A percentile compares a stretch with the other conserved stretches of the same genome.
These are phyloP conservation scores for Pichia cephalocereana DNA, from an alignment of 805 yeast species.

Conservation along the genomic window DNA sequence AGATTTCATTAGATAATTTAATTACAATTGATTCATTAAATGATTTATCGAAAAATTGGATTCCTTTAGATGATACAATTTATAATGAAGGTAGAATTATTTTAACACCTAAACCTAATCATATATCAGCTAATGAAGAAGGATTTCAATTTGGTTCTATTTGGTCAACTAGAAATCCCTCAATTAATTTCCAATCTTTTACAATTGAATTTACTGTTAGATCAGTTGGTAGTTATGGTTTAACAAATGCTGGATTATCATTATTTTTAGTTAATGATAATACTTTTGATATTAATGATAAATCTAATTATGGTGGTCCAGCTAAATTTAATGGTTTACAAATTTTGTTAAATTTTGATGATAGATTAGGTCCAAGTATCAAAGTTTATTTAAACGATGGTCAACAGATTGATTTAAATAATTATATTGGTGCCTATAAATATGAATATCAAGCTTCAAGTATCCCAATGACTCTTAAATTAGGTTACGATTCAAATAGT, in stretches of 20 bases:
- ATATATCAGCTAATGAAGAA: constrained; percentile 15
- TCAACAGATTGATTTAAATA: constrained; percentile 21
- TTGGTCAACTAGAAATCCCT: constrained; percentile 26
- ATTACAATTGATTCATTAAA: constrained; percentile 14
- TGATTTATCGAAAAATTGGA: constrained; percentile 39
- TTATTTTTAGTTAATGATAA: constrained; percentile 43
- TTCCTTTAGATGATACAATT: constrained; percentile 27
- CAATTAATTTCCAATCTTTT: constrained; percentile 23
- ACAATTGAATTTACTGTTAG: constrained; percentile 55
- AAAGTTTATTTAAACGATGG: constrained; percentile 59
- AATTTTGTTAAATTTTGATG: constrained; percentile 43
- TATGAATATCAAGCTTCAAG: constrained; percentile 51
- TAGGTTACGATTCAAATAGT: constrained; percentile 38
- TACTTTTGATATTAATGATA: constrained; percentile 20
- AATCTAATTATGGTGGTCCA: constrained; percentile 46
- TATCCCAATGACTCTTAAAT: constrained; percentile 61
- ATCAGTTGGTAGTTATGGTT: constrained; percentile 43
- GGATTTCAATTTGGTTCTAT: constrained; percentile 23
- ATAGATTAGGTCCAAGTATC: constrained; percentile 38
- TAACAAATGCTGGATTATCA: constrained; percentile 47
- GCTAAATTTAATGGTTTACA: constrained; percentile 54
- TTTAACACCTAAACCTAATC: constrained; percentile 34
- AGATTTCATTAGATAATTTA: constrained; percentile 20
- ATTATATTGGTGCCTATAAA: constrained; percentile 25
- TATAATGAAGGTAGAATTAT: constrained; percentile 46